A percentile compares a stretch with the other conserved stretches of the same genome.
Evolutionary conservation across 1,284 basidiomycete genomes (phyloP).

Genomic region (Cutaneotrichosporon dermatis): DNA sequence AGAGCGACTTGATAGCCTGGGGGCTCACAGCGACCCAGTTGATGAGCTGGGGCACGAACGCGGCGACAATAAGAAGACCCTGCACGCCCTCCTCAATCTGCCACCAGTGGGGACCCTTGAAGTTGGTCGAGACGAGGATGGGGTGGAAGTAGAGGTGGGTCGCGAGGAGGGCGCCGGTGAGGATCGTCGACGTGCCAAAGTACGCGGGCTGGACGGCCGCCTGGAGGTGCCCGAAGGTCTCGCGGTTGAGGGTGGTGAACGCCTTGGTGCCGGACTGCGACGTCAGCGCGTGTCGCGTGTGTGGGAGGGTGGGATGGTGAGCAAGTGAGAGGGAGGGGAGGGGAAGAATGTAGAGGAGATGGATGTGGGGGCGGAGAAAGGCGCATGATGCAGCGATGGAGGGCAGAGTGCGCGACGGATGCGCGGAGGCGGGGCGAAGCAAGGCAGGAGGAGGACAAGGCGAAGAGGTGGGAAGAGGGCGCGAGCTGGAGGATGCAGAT

Average conservation of each 20-base stretch:
- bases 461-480: no score
- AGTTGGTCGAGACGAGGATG: conserved; percentile 51
- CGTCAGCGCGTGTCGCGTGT: not conserved
- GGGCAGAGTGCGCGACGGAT: no score
- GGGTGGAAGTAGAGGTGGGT: conserved; percentile 65
- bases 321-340: not conserved
- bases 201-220: conserved; percentile 70
- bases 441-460: no score
- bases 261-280: conserved; percentile 30
- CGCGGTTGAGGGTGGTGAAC: conserved; percentile 51
- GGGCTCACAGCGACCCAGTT: conserved; percentile 47
- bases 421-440: not conserved
- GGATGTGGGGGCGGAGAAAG: no score
- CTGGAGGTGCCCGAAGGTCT: conserved; percentile 69
- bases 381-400: no score
- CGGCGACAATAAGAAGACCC: conserved; percentile 59
- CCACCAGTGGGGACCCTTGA: conserved; percentile 51
- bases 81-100: conserved; percentile 63
- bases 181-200: conserved; percentile 60
- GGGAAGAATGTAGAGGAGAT: not conserved
- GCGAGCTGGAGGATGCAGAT: no score
- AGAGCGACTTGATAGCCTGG: conserved; percentile 55
- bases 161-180: conserved; percentile 58
- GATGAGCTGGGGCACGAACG: conserved; percentile 54
- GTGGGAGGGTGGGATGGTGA: not conserved